Evolutionary conservation across 441 rosid genomes (phyloP), one percentile per base, ranked within the genome.

Genomic region (Euphorbia celastroides): DNA sequence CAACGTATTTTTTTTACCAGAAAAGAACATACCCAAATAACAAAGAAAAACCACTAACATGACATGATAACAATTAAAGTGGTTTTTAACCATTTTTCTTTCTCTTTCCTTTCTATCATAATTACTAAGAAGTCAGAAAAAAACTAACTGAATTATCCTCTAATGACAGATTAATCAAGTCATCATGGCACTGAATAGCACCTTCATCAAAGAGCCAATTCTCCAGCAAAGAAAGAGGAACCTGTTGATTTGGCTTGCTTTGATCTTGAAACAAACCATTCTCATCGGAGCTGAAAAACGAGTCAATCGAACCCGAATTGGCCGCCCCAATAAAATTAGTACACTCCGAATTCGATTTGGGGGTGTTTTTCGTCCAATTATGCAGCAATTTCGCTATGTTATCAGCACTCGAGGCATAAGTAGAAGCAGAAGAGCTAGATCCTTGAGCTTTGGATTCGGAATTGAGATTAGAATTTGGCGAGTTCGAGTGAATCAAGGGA

Each of bases 171-270:
- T 67, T 76, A 41, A 81, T 64, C 34, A 79, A 76, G 66, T 84
- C 87, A 36, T 81, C 86, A 2, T 81, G 80, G 62, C 46, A 81
- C 42, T 77, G 85, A 67, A 60, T 65, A 23, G 63, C 79, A 48
- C 68, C 77, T 48, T 92, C 98, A 42, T 92, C 98, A 64, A 89
- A 78, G 7, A 92, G 86, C 96, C 98, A 92, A 70, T 86, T 89
- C 87, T 92, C 98, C 17, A 92, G 81, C 81, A 92, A 62, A 12
- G 82, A 68, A 26, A 92, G 81, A 16, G 94, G 88, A 59, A 83
- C 89, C 31, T 77, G 75, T 10, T 62, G 26, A 27, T 10, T 80
- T 46, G 81, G 82, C 60, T 83, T 82, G 74, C 77, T 80, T 60
- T 84, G 92, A 64, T 83, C 88, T 72, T 75, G 88, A 69, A 83